phyloP scores from a whole-genome alignment of 1,284 basidiomycete genomes.

The Cystobasidium sp. region DNA sequence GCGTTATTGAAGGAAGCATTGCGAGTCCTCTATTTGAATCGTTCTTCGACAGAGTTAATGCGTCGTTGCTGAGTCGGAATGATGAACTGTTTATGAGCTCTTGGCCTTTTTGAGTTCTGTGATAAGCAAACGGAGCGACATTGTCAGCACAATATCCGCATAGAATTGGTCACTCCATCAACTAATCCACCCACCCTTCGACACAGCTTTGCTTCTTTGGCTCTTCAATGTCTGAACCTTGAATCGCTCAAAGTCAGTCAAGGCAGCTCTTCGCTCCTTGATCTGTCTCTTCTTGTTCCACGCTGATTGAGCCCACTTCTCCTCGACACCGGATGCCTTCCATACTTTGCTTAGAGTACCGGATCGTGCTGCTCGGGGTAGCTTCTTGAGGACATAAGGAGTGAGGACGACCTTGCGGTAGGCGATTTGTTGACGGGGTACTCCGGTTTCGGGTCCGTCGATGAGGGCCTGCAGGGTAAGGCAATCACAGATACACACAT shows the following conservation, averaged over 20 bases:
- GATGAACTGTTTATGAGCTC: constrained; percentile 30
- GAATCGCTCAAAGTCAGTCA: constrained; percentile 91
- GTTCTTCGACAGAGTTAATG: not conserved
- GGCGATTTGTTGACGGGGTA: constrained; percentile 87
- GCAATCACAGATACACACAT: not conserved
- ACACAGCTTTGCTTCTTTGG: constrained; percentile 57
- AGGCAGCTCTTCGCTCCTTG: constrained; percentile 72
- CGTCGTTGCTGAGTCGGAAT: constrained; percentile 2
- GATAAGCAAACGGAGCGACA: not conserved
- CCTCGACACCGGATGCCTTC: constrained; percentile 75
- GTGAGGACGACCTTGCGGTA: constrained; percentile 94
- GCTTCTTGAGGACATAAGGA: constrained; percentile 77
- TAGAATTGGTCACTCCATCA: not conserved
- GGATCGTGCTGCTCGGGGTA: constrained; percentile 85
- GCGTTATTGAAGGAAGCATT: not conserved
- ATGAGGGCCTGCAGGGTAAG: constrained; percentile 75
- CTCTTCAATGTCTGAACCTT: constrained; percentile 64
- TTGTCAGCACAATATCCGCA: constrained; percentile 1
- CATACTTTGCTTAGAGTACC: constrained; percentile 83
- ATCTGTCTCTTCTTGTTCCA: constrained; percentile 91
- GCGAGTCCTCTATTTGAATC: not conserved
- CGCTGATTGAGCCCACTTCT: constrained; percentile 75
- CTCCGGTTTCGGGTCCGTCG: constrained; percentile 87
- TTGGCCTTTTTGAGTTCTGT: constrained; percentile 45
- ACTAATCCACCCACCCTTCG: constrained; percentile 34